Conservation (phyloP, 1,284 basidiomycete species). For the Schizopora paradoxa region DNA sequence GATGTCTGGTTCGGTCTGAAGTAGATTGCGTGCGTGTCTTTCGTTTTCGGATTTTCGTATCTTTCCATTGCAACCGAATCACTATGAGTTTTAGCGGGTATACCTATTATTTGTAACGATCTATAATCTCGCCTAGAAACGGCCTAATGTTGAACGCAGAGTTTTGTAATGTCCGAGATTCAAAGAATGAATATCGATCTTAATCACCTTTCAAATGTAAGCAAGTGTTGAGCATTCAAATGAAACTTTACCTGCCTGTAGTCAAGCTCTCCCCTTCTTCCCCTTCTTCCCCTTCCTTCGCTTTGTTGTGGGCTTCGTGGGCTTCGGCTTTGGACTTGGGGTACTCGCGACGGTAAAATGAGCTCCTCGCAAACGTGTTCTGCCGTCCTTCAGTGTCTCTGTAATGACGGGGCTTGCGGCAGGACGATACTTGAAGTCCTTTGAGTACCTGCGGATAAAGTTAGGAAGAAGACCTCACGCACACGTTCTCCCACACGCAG, state of each 20-base stretch:
- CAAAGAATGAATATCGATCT: background rate
- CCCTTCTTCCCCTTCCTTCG: background rate
- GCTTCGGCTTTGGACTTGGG: too few species aligned
- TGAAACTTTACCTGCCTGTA: background rate
- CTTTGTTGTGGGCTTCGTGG: background rate
- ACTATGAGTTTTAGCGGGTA: too few species aligned
- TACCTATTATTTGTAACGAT: too few species aligned
- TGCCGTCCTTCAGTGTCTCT: conserved; percentile 54
- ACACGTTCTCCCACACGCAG: background rate
- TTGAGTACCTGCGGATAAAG: conserved; percentile 48
- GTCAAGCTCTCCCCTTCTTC: background rate
- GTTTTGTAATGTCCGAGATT: background rate
- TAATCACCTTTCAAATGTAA: background rate
- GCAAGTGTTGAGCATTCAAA: background rate
- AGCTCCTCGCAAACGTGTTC: conserved; percentile 50
- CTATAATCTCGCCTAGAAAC: too few species aligned
- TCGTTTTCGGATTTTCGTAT: too few species aligned
- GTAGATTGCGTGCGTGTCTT: too few species aligned
- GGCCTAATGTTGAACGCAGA: too few species aligned
- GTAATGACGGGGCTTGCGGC: conserved; percentile 66
- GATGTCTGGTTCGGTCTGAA: too few species aligned
- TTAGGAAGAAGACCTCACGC: conserved; percentile 15
- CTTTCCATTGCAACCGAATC: too few species aligned
- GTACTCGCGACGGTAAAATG: conserved; percentile 25
- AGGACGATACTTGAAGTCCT: conserved; percentile 58